Conservation (phyloP, 116 monocot genomes). For the Dioscorea cayenensis region DNA sequence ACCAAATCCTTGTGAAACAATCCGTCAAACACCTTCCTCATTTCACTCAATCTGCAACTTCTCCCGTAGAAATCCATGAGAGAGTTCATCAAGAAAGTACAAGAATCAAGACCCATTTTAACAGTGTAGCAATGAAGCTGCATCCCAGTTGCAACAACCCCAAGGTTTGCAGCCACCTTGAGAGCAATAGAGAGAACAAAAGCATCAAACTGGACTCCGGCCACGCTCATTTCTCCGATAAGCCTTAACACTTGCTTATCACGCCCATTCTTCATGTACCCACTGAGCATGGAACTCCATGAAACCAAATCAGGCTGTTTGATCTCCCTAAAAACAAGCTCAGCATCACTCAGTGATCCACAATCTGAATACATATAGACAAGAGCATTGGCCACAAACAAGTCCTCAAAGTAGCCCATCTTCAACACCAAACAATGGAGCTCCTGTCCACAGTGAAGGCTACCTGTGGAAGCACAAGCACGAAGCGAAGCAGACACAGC, state of each 20-base stretch:
- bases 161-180: conserved; percentile 18
- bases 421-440: background rate
- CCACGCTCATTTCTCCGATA: conserved; percentile 16
- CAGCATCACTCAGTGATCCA: conserved; percentile 13
- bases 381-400: conserved; percentile 27
- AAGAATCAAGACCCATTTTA: conserved; percentile 18
- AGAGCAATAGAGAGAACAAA: conserved; percentile 28
- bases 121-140: conserved; percentile 28
- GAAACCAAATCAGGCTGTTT: conserved; percentile 35
- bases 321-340: conserved; percentile 17
- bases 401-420: background rate
- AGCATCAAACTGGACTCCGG: conserved; percentile 16
- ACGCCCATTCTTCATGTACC: conserved; percentile 21
- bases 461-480: conserved; percentile 18
- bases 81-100: conserved; percentile 21
- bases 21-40: conserved; percentile 25
- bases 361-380: conserved; percentile 8
- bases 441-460: background rate
- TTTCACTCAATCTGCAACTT: conserved; percentile 14
- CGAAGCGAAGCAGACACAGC: conserved; percentile 26
- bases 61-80: conserved; percentile 32
- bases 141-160: conserved; percentile 8
- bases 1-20: conserved; percentile 32
- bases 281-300: conserved; percentile 32
- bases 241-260: conserved; percentile 16